Conservation (phyloP, 345 rosid species). For the Anastatica hierochuntica region DNA sequence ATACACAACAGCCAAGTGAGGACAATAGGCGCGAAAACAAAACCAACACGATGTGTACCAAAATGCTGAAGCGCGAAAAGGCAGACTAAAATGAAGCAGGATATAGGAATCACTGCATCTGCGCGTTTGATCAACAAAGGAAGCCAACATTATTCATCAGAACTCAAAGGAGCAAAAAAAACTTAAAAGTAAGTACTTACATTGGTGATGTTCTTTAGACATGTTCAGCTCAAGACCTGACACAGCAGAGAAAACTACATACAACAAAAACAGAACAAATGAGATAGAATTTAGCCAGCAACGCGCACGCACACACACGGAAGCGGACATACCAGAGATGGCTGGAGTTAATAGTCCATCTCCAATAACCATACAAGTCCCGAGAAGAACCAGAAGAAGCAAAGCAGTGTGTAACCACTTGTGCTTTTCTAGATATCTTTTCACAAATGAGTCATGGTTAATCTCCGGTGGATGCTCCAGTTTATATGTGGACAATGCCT, state of each 20-base stretch:
- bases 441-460: conserved; percentile 50
- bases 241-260: conserved; percentile 87
- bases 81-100: conserved; percentile 89
- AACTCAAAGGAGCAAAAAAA: conserved; percentile 7
- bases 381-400: conserved; percentile 85
- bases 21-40: conserved; percentile 81
- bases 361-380: conserved; percentile 99
- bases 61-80: conserved; percentile 96
- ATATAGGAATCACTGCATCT: conserved; percentile 92
- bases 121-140: conserved; percentile 21
- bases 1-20: conserved; percentile 79
- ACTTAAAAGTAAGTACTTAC: conserved; percentile 36
- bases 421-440: conserved; percentile 67
- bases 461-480: conserved; percentile 65
- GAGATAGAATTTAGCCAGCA: conserved; percentile 1
- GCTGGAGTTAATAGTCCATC: conserved; percentile 97
- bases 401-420: conserved; percentile 79
- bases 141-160: conserved; percentile 7
- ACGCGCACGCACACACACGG: not conserved
- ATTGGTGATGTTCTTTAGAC: conserved; percentile 80
- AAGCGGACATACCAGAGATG: conserved; percentile 58
- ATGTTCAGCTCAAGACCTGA: conserved; percentile 92
- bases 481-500: conserved; percentile 92
- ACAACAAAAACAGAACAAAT: not conserved
- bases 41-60: conserved; percentile 89